Conservation (phyloP, 345 rosid genomes). For the Melastoma malabathricum region DNA sequence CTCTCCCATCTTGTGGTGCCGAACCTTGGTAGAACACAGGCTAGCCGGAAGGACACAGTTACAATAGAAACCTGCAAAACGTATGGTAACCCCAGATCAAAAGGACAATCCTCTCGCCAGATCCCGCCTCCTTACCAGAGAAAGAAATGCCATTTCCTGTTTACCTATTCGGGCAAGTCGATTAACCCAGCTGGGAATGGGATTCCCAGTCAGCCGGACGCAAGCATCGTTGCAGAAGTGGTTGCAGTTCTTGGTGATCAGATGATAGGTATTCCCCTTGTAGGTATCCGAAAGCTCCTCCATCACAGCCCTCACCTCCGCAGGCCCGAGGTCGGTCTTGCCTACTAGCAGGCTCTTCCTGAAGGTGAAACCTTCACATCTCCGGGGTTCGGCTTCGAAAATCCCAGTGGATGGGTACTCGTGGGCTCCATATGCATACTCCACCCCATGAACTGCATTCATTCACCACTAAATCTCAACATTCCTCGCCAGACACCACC, state of each 20-base stretch:
- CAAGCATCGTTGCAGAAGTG: slow-evolving; percentile 94
- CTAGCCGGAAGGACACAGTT: slow-evolving; percentile 86
- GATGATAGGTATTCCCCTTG: slow-evolving; percentile 74
- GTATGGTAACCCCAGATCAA: too few species aligned
- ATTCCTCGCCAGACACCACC: neutral
- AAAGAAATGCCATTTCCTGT: neutral
- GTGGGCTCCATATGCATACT: slow-evolving; percentile 96
- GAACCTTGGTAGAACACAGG: slow-evolving; percentile 48
- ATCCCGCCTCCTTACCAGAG: too few species aligned
- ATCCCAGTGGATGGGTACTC: slow-evolving; percentile 89
- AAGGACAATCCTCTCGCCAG: too few species aligned
- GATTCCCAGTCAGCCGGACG: slow-evolving; percentile 58
- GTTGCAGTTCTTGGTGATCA: slow-evolving; percentile 91
- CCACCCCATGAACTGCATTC: slow-evolving; percentile 77
- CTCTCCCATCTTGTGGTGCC: slow-evolving; percentile 46
- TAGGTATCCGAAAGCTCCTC: slow-evolving; percentile 65
- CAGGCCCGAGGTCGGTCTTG: slow-evolving; percentile 54
- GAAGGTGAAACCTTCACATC: slow-evolving; percentile 79
- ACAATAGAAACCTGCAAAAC: slow-evolving; percentile 57
- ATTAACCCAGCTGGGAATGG: slow-evolving; percentile 91
- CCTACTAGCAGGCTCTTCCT: slow-evolving; percentile 81
- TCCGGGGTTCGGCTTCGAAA: slow-evolving; percentile 83
- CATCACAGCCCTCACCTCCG: slow-evolving; percentile 61
- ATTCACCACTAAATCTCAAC: neutral
- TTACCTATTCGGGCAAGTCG: slow-evolving; percentile 93